These are phyloP conservation scores for Triticum urartu DNA, from an alignment of 176 grass and related monocot species.

Conservation along the genomic window DNA sequence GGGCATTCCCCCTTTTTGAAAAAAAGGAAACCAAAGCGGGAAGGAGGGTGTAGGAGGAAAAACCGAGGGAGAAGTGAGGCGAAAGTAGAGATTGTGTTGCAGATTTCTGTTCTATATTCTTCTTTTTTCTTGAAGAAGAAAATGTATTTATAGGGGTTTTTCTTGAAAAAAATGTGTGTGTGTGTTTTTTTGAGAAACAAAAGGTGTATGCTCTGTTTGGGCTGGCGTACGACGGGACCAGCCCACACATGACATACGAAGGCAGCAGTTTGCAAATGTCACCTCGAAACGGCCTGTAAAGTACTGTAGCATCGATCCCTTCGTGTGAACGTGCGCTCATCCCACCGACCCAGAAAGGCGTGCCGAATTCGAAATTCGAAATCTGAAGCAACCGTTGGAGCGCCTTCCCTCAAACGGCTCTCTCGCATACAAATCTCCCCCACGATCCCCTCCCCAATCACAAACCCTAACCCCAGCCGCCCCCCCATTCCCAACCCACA, in stretches of 20 bases:
- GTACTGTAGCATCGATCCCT: background rate
- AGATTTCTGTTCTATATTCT: background rate
- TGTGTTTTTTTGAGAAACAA: background rate
- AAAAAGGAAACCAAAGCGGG: too few species aligned
- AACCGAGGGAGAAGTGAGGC: too few species aligned
- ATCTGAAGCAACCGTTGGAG: conserved; percentile 29
- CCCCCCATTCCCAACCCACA: background rate
- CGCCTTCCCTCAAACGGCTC: conserved; percentile 39
- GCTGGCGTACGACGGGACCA: background rate
- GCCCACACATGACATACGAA: background rate
- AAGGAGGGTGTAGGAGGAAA: too few species aligned
- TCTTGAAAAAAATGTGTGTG: too few species aligned
- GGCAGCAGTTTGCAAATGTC: too few species aligned
- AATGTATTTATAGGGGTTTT: too few species aligned
- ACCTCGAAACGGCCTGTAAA: background rate
- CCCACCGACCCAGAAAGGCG: background rate
- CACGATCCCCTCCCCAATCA: conserved; percentile 1
- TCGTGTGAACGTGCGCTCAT: background rate
- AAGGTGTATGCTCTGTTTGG: background rate
- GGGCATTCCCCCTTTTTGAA: too few species aligned
- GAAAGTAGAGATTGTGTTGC: background rate
- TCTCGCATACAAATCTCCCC: conserved; percentile 29
- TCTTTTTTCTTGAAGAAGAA: background rate
- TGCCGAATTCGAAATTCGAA: conserved; percentile 40
- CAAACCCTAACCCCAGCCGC: background rate